Base-by-base conservation (phyloP, 345 rosid genomes). In the Camelina neglecta region DNA sequence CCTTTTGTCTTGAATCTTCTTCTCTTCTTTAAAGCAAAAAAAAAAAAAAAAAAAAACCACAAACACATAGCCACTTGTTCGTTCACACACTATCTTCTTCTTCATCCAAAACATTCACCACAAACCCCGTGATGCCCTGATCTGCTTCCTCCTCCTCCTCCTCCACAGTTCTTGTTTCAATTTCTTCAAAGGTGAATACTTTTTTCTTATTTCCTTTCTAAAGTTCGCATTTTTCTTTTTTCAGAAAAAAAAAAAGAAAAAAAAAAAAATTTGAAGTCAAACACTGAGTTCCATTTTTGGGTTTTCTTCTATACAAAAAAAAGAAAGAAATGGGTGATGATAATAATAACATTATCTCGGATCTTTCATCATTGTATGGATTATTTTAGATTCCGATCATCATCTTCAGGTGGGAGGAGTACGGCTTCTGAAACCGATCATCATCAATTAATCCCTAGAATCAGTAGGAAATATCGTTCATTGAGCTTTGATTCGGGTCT, bases 401-500 rank as follows among this genome's bases (percentile, higher is more conserved):
- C 31, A 4, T 71, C 48, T 18, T 71, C 73, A 49, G 41, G 56
- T 48, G 55, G 66, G 24, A 44, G 26, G 36, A 44, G 41, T 45
- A 58, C 62, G 58, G 4, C 67, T 0, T 72, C 20, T 11, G 81
- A 71, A 71, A 1, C 8, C 56, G 67, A 58, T 72, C 66, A 72
- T 72, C 69, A 60, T 51, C 69, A 24, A 50, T 73, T 11, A 26
- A 73, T 78, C 38, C 78, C 81, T 54, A 67, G 11, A 44, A 44
- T 73, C 70, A 56, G 71, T 73, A 60, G 66, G 7, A 78, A 67
- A 62, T 78, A 67, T 47, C 70, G 81, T 8, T 78, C 81, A 23
- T 54, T 78, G 45, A 78, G 78, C 81, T 73, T 78, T 42, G 78
- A 78, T 73, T 78, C 81, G 8, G 81, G 81, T 72, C 81, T 78